Conservation (phyloP, 345 rosid genomes). For the Brassica napus region Da-Ae NC_063447.1:4963501-4964000, state of each 20-base stretch:
- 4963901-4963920: neutral
- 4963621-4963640: slow-evolving; percentile 58
- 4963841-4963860: neutral
- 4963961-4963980: neutral
- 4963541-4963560: slow-evolving; percentile 44
- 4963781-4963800: neutral
- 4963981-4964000: neutral
- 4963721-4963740: slow-evolving; percentile 1
- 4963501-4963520: slow-evolving; percentile 48
- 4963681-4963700: slow-evolving; percentile 26
- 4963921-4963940: neutral
- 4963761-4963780: neutral
- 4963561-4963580: slow-evolving; percentile 47
- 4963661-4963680: slow-evolving; percentile 35
- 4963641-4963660: slow-evolving; percentile 47
- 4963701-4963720: neutral
- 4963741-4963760: neutral
- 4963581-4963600: slow-evolving; percentile 57
- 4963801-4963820: neutral
- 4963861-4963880: neutral
- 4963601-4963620: slow-evolving; percentile 52
- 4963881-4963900: neutral
- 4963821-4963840: neutral
- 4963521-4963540: slow-evolving; percentile 41
- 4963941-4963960: neutral